Base-by-base conservation (phyloP, 371 early-diverging fungal species). In the Apophysomyces elegans region DNA sequence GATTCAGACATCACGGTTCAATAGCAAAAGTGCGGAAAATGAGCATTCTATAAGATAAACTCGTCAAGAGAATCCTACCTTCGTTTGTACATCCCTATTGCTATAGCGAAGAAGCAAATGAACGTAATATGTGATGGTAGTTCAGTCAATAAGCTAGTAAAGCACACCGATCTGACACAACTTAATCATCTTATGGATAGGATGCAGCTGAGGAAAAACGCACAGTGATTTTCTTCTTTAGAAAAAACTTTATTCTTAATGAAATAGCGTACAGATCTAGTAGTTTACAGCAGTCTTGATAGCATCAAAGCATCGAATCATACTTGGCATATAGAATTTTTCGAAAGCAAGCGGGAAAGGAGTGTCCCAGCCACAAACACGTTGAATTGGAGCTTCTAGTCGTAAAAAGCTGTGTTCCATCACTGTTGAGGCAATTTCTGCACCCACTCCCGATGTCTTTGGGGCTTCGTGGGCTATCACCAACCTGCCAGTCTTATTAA, bases 291-390 rank as follows among this genome's bases (percentile, higher is more conserved):
- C 84, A 37, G 80, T 86, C 66, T 89, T 90, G 67, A 99, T 96
- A 32, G 93, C 97, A 72, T 99, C 98, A 66, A 80, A 88, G 65
- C 93, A 91, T 45, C 98, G 84, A 47, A 92, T 86, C 73, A 91
- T 89, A 61, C 89, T 90, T 2, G 99, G 99, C 61, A 97, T 86
- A 76, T 96, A 97, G 71, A 97, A 93, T 79, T 93, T 92, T 73
- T 99, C 99, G 81, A 88, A 97, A 8, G 91, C 86, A 16, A 99
- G 78, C 7, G 99, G 99, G 81, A 99, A 99, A 4, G 99, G 99
- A 12, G 94, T 91, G 75, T 96, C 97, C 81, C 90, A 92, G 1
- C 96, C 96, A 69, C 90, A 89, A 5, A 99, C 91, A 7, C 98
- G 86, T 68, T 88, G 86, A 37, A 95, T 87, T 44, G 98, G 98